Conservation (phyloP, 768 basidiomycete genomes). For the Serendipita sp. region DNA sequence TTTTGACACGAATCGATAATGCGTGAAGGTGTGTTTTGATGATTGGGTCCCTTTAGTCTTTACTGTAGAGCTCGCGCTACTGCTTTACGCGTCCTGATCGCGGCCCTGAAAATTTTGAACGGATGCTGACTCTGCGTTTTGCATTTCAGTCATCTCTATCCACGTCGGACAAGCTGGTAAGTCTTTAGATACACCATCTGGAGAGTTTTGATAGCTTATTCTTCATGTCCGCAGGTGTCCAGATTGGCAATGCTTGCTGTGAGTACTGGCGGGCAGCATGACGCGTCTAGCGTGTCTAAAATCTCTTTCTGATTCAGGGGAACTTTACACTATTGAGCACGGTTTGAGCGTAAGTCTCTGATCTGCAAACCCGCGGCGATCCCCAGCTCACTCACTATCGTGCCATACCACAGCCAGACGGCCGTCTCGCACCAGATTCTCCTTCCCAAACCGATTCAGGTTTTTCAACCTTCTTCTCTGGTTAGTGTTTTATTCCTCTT, state of each 20-base stretch:
- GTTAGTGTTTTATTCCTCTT: not conserved
- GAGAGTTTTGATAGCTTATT: constrained; percentile 10
- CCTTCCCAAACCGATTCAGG: constrained; percentile 67
- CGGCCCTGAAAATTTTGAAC: not conserved
- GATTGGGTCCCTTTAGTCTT: constrained; percentile 4
- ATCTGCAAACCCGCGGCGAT: constrained; percentile 13
- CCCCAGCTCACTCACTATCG: constrained; percentile 4
- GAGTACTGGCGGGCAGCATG: constrained; percentile 26
- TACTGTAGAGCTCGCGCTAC: not conserved
- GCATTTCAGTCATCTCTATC: constrained; percentile 66
- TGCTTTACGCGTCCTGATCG: not conserved
- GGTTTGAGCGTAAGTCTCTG: constrained; percentile 68
- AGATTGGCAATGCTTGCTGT: constrained; percentile 92
- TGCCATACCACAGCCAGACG: constrained; percentile 55
- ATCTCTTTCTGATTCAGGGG: constrained; percentile 43
- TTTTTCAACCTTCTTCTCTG: constrained; percentile 99
- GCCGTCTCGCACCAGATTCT: constrained; percentile 68
- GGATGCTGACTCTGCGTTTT: not conserved
- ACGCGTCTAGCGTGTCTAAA: constrained; percentile 20
- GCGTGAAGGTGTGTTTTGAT: constrained; percentile 3
- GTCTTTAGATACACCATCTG: not conserved
- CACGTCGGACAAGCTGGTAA: constrained; percentile 97
- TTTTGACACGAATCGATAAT: not conserved
- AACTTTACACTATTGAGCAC: constrained; percentile 97
- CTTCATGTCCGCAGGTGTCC: constrained; percentile 13